Evolutionary conservation across 1,139 yeast species (phyloP).

Genomic region (Candida tropicalis): DNA sequence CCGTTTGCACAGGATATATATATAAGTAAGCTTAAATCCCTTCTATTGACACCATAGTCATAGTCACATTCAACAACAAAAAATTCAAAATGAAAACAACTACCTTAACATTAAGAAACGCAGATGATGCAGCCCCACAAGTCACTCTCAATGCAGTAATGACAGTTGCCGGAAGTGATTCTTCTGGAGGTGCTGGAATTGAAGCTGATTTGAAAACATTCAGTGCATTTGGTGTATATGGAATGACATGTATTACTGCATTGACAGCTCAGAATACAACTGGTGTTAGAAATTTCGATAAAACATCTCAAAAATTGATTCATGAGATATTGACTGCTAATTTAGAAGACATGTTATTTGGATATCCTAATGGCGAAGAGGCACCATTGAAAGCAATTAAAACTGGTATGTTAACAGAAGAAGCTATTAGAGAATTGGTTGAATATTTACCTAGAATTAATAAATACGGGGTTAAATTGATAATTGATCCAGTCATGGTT

Average conservation of each 20-base stretch:
- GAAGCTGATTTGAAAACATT: conserved; percentile 91
- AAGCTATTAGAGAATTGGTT: conserved; percentile 54
- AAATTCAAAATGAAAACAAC: neutral
- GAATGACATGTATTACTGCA: conserved; percentile 78
- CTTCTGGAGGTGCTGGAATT: conserved; percentile 94
- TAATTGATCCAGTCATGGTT: conserved; percentile 84
- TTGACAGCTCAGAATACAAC: conserved; percentile 81
- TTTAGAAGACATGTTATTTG: conserved; percentile 59
- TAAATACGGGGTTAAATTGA: conserved; percentile 39
- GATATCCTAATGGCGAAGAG: conserved; percentile 21
- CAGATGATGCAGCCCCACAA: neutral
- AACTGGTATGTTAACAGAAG: conserved; percentile 76
- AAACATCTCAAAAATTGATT: conserved; percentile 48
- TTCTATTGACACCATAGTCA: no score
- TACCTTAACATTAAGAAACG: neutral
- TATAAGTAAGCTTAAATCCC: no score
- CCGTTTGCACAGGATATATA: no score
- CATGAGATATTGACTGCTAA: conserved; percentile 53
- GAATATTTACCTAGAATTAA: conserved; percentile 31
- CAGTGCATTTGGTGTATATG: conserved; percentile 78
- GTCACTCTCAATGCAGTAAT: conserved; percentile 45
- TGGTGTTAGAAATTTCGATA: conserved; percentile 56
- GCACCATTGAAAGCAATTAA: conserved; percentile 63
- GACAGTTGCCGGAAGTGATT: conserved; percentile 83
- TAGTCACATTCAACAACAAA: no score